Conservation (phyloP, 1,284 basidiomycete species). For the Microstroma glucosiphilum region DNA sequence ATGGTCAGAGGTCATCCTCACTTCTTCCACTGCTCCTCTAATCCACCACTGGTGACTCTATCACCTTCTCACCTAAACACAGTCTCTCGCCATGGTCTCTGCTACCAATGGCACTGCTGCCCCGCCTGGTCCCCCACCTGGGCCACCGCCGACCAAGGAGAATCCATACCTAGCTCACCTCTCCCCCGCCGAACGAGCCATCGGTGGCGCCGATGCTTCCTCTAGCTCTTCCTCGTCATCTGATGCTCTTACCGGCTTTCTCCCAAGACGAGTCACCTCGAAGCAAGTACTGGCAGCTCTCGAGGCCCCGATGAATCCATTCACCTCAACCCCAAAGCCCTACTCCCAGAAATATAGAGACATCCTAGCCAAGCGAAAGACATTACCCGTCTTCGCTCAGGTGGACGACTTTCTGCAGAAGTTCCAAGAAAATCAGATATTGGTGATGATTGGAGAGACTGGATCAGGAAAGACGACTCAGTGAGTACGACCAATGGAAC, state of each 20-base stretch:
- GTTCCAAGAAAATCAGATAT: conserved; percentile 81
- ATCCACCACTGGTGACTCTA: neutral
- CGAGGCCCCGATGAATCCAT: conserved; percentile 79
- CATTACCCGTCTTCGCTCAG: conserved; percentile 83
- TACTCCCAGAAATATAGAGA: conserved; percentile 76
- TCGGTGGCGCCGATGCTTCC: conserved; percentile 11
- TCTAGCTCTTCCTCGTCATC: conserved; percentile 15
- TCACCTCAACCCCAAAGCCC: conserved; percentile 55
- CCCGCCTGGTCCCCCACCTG: conserved; percentile 11
- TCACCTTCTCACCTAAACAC: neutral
- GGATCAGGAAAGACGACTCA: conserved; percentile 98
- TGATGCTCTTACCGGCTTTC: conserved; percentile 68
- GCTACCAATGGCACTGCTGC: conserved; percentile 6
- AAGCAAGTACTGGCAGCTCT: conserved; percentile 67
- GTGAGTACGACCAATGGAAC: conserved; percentile 54
- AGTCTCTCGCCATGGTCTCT: too few relatives aligned
- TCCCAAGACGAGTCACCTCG: conserved; percentile 69
- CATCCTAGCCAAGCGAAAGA: conserved; percentile 76
- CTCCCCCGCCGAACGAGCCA: conserved; percentile 16
- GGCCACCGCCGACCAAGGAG: conserved; percentile 20
- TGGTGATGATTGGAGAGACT: conserved; percentile 95
- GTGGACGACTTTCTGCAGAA: conserved; percentile 86
- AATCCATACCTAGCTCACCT: conserved; percentile 44
- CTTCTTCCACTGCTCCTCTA: too few relatives aligned
- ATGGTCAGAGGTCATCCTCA: too few relatives aligned